Percentiles rank a stretch among this genome's conserved stretches.
Evolutionary conservation across 2,329 filamentous ascomycete species (phyloP).

Genomic region (Camillea tinctor): DNA sequence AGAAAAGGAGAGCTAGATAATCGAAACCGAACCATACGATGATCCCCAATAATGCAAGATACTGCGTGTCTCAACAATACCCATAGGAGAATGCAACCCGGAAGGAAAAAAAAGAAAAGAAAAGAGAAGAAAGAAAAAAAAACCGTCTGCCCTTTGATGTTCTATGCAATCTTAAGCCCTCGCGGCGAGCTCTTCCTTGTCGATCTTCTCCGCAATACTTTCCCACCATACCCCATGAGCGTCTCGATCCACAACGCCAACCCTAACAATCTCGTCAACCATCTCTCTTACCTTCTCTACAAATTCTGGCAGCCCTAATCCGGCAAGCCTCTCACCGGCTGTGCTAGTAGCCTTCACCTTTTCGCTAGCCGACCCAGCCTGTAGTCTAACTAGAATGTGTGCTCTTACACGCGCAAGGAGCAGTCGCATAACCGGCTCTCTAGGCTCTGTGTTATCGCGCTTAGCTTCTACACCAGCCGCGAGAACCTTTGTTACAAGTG

Average conservation of each 20-base stretch:
- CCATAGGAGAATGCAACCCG: constrained; percentile 3
- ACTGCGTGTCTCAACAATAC: neutral
- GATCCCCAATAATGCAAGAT: neutral
- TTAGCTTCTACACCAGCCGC: constrained; percentile 48
- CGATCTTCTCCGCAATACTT: constrained; percentile 57
- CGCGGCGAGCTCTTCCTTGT: constrained; percentile 36
- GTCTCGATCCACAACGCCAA: constrained; percentile 66
- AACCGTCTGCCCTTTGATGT: constrained; percentile 2
- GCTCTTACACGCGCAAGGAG: constrained; percentile 65
- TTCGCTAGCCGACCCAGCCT: constrained; percentile 66
- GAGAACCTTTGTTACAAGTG: constrained; percentile 56
- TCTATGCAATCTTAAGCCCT: constrained; percentile 14
- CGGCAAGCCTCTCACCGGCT: constrained; percentile 67
- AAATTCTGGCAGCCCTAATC: constrained; percentile 71
- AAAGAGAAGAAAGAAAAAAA: neutral
- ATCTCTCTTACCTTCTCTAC: constrained; percentile 67
- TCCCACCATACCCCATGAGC: constrained; percentile 72
- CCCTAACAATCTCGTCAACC: constrained; percentile 63
- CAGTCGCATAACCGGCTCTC: constrained; percentile 62
- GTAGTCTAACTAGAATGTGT: constrained; percentile 64
- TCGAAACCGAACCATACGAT: neutral
- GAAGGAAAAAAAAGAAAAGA: constrained; percentile 13
- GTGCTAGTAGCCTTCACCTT: constrained; percentile 67
- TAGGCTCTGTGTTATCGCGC: constrained; percentile 40
- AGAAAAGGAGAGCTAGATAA: too few species aligned